A percentile compares a stretch with the other conserved stretches of the same genome.
Conservation (phyloP, 2,329 filamentous ascomycete genomes). For the Penicillium occitanis region DNA sequence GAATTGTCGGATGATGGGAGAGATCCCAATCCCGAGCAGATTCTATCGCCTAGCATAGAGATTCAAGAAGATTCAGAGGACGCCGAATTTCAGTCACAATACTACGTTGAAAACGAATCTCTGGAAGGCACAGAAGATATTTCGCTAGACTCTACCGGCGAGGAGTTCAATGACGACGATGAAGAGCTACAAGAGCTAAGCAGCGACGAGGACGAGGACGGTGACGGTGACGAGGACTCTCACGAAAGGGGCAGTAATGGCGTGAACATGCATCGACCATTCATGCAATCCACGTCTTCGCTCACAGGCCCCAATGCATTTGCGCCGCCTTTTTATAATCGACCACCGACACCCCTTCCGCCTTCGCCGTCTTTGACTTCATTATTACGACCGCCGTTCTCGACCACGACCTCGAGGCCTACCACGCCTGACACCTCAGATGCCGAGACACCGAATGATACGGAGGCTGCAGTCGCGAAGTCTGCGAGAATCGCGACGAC, state of each 20-base stretch:
- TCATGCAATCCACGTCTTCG: constrained; percentile 43
- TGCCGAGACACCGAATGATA: constrained; percentile 67
- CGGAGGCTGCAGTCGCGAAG: constrained; percentile 60
- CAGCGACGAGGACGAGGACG: constrained; percentile 23
- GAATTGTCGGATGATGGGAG: constrained; percentile 3
- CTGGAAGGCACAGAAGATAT: constrained; percentile 31
- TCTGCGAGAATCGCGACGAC: constrained; percentile 60
- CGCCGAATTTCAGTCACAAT: constrained; percentile 44
- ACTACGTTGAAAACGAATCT: constrained; percentile 42
- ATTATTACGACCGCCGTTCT: constrained; percentile 72
- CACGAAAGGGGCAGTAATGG: not conserved
- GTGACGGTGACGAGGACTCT: constrained; percentile 23
- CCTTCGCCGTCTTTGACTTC: constrained; percentile 91
- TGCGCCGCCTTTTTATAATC: constrained; percentile 90
- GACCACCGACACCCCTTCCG: constrained; percentile 90
- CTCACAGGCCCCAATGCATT: constrained; percentile 51
- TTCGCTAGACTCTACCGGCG: constrained; percentile 16
- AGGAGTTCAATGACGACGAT: constrained; percentile 18
- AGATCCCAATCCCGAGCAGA: not conserved
- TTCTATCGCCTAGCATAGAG: constrained; percentile 15
- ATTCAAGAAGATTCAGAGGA: constrained; percentile 15
- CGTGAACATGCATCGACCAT: constrained; percentile 35
- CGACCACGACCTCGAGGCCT: constrained; percentile 71
- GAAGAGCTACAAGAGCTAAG: constrained; percentile 20
- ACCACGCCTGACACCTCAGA: constrained; percentile 91